Conservation (phyloP, 75 land plant species). For the Cunninghamia lanceolata region DNA sequence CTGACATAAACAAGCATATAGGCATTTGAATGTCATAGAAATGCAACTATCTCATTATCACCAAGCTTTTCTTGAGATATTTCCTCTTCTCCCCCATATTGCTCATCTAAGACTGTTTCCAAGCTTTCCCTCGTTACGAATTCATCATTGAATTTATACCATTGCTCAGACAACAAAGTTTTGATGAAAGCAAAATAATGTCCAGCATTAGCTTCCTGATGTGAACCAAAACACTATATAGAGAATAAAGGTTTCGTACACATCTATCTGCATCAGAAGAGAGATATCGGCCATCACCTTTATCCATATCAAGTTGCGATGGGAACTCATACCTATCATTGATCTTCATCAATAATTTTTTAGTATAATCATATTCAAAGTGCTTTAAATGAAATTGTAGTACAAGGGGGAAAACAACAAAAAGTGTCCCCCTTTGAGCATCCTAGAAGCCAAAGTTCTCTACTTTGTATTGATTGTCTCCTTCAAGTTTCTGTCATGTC, state of each 20-base stretch:
- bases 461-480: no score
- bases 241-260: constrained; percentile 44
- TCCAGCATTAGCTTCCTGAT: constrained; percentile 56
- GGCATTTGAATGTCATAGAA: neutral
- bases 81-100: constrained; percentile 89
- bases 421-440: constrained; percentile 21
- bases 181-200: constrained; percentile 56
- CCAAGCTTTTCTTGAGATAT: neutral
- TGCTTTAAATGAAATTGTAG: constrained; percentile 53
- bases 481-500: no score
- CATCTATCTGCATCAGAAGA: constrained; percentile 54
- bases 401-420: constrained; percentile 51
- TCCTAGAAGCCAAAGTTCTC: no score
- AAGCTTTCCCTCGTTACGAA: constrained; percentile 74
- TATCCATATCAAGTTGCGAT: constrained; percentile 48
- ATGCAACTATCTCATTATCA: neutral
- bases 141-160: constrained; percentile 92
- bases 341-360: constrained; percentile 50
- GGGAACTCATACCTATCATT: constrained; percentile 58
- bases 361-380: constrained; percentile 54
- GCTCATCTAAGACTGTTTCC: constrained; percentile 74
- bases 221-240: constrained; percentile 57
- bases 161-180: constrained; percentile 39
- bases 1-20: constrained; percentile 6
- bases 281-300: constrained; percentile 41